Evolutionary conservation across 768 basidiomycete species (phyloP).

Genomic region (Antrodiella citrinella): DNA sequence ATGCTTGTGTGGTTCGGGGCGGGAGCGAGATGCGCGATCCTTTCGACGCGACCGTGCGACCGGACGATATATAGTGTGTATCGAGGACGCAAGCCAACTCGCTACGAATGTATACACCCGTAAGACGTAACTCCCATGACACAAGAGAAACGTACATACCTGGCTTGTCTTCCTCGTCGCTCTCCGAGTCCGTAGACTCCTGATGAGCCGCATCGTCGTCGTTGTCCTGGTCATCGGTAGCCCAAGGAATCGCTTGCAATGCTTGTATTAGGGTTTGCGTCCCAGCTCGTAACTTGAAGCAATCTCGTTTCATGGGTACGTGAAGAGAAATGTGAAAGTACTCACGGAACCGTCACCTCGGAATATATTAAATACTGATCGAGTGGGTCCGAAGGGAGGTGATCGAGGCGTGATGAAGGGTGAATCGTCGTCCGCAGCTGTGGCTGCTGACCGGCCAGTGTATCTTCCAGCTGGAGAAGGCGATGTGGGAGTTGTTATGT

Average conservation of each 20-base stretch:
- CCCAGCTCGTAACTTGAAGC: conserved; percentile 69
- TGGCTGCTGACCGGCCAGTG: conserved; percentile 7
- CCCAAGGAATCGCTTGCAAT: conserved; percentile 78
- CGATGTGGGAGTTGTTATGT: conserved; percentile 7
- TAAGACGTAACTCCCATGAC: not conserved
- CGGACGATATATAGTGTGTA: conserved; percentile 82
- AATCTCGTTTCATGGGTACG: conserved; percentile 5
- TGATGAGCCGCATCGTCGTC: conserved; percentile 42
- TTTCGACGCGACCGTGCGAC: conserved; percentile 55
- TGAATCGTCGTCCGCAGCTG: conserved; percentile 36
- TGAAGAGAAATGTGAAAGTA: conserved; percentile 7
- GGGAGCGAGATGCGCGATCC: conserved; percentile 17
- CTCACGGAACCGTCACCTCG: conserved; percentile 67
- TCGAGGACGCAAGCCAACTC: conserved; percentile 66
- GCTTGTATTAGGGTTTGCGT: conserved; percentile 88
- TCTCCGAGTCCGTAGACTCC: conserved; percentile 40
- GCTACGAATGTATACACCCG: conserved; percentile 18
- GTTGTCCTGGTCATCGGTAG: conserved; percentile 59
- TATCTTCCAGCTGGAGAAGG: conserved; percentile 2
- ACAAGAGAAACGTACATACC: conserved; percentile 10
- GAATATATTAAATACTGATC: conserved; percentile 45
- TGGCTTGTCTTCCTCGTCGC: conserved; percentile 55
- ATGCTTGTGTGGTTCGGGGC: conserved; percentile 15
- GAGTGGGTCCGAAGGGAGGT: conserved; percentile 38
- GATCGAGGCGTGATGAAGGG: conserved; percentile 72